Percentiles rank a stretch among this genome's conserved stretches.
Evolutionary conservation across 345 rosid species (phyloP).

Genomic region (Ceriops zippeliana): DNA sequence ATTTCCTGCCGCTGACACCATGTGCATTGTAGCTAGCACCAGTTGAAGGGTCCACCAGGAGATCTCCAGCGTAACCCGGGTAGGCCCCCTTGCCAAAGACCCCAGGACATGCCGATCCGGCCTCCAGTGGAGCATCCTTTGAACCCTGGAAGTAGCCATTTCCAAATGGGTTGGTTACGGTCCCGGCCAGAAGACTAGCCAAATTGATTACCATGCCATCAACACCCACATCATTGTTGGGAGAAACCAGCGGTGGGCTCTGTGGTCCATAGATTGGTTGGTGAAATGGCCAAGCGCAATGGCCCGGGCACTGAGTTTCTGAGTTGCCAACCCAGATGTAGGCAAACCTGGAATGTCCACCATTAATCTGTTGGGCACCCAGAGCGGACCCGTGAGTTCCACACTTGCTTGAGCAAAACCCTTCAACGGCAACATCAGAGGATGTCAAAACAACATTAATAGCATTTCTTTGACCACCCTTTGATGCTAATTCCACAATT

Average conservation of each 20-base stretch:
- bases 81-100: conserved; percentile 25
- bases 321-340: conserved; percentile 36
- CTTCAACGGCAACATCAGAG: conserved; percentile 17
- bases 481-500: conserved; percentile 16
- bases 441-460: conserved; percentile 20
- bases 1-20: conserved; percentile 28
- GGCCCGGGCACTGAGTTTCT: conserved; percentile 29
- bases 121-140: conserved; percentile 29
- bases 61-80: conserved; percentile 30
- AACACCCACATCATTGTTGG: conserved; percentile 30
- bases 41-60: conserved; percentile 21
- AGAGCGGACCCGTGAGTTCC: conserved; percentile 9
- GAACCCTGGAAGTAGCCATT: conserved; percentile 35
- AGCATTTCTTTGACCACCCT: conserved; percentile 13
- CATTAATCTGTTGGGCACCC: neutral
- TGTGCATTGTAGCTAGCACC: conserved; percentile 30
- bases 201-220: conserved; percentile 27
- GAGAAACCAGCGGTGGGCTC: conserved; percentile 16
- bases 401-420: conserved; percentile 13
- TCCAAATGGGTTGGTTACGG: conserved; percentile 29
- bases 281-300: conserved; percentile 34
- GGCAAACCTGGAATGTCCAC: conserved; percentile 17
- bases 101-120: conserved; percentile 28
- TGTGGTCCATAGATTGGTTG: conserved; percentile 33
- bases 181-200: conserved; percentile 29